These are phyloP conservation scores for Cyanodermella asteris DNA, from an alignment of 2,329 filamentous ascomycete species.

Conservation along the genomic window DNA sequence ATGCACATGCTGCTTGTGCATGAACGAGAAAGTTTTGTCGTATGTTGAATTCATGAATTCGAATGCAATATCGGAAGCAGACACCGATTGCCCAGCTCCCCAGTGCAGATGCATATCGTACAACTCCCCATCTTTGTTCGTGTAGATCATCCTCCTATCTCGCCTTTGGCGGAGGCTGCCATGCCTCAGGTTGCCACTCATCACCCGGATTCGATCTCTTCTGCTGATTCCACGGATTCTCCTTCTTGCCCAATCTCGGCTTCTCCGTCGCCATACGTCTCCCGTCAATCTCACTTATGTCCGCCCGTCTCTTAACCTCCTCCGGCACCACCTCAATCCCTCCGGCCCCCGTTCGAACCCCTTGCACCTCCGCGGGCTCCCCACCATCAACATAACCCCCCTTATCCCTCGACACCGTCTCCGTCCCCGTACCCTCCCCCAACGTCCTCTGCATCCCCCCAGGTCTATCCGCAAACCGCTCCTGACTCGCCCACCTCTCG, in stretches of 20 bases:
- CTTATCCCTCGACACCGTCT: background rate
- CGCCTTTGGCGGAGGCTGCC: background rate
- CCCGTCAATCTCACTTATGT: background rate
- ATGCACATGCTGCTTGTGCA: background rate
- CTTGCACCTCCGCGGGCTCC: background rate
- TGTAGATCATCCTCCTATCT: background rate
- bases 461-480: background rate
- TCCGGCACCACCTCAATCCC: background rate
- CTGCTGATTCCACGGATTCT: background rate
- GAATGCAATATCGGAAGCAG: background rate
- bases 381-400: background rate
- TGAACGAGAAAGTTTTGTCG: background rate
- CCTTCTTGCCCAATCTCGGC: background rate
- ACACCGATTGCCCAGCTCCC: background rate
- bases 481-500: background rate
- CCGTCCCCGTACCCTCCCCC: background rate
- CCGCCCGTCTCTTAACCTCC: background rate
- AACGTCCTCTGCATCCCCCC: background rate
- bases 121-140: background rate
- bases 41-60: background rate
- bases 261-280: background rate
- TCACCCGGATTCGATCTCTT: background rate
- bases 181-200: background rate
- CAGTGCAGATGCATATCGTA: background rate
- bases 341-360: background rate